Conservation (phyloP, 108 stramenopile genomes). For the Skeletonema menzelii region DNA sequence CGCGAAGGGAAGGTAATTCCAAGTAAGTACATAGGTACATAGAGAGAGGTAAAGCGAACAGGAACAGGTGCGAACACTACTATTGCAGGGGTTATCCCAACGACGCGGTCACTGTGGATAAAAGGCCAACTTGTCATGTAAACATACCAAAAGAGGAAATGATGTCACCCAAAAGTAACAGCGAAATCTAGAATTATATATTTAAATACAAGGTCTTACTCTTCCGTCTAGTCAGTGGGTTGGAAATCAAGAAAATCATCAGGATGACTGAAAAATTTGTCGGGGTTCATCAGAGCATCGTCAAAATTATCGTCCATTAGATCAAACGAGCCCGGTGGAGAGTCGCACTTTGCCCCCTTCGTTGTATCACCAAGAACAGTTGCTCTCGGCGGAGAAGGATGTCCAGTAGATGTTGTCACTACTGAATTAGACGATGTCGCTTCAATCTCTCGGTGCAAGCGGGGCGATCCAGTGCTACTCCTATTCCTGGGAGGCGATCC, state of each 20-base stretch:
- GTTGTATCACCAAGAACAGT: neutral
- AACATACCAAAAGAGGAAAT: neutral
- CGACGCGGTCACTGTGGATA: too few species aligned
- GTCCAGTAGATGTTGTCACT: slow-evolving; percentile 17
- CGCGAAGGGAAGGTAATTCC: too few species aligned
- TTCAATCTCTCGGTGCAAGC: slow-evolving; percentile 23
- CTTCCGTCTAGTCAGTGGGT: slow-evolving; percentile 4
- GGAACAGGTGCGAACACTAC: too few species aligned
- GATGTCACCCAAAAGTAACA: neutral
- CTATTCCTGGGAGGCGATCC: slow-evolving; percentile 27
- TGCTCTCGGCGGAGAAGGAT: slow-evolving; percentile 8
- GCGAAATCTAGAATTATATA: neutral
- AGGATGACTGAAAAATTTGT: slow-evolving; percentile 19
- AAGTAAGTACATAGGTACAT: too few species aligned
- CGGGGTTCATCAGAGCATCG: slow-evolving; percentile 37
- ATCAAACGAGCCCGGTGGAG: slow-evolving; percentile 36
- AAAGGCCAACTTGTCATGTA: neutral
- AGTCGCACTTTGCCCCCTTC: slow-evolving; percentile 3
- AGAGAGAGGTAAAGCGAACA: too few species aligned
- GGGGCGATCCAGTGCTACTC: slow-evolving; percentile 4
- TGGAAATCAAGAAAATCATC: slow-evolving; percentile 34
- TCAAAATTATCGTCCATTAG: slow-evolving; percentile 37
- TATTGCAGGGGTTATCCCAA: too few species aligned
- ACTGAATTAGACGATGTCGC: slow-evolving; percentile 31
- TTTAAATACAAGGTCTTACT: neutral